phyloP scores from a whole-genome alignment of 306 rosid species.

The Canavalia gladiata region DNA sequence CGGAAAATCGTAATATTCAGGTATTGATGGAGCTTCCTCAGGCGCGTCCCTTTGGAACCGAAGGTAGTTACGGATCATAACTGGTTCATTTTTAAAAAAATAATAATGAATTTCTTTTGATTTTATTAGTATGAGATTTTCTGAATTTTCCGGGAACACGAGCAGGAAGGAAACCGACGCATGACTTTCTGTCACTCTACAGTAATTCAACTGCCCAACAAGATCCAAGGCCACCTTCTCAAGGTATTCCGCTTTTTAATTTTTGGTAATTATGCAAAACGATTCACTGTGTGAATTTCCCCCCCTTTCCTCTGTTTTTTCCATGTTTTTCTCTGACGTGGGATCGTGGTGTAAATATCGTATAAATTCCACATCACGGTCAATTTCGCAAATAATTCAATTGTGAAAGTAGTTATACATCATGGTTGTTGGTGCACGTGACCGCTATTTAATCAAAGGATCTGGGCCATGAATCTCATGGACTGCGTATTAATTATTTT shows the following conservation, averaged over 20 bases:
- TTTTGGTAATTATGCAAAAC: constrained; percentile 43
- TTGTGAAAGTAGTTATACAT: constrained; percentile 51
- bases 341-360: constrained; percentile 46
- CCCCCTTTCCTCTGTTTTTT: not conserved
- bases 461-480: constrained; percentile 67
- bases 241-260: constrained; percentile 65
- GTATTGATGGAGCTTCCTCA: constrained; percentile 91
- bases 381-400: constrained; percentile 46
- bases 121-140: constrained; percentile 6
- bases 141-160: constrained; percentile 29
- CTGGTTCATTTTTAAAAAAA: not conserved
- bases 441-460: constrained; percentile 73
- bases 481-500: constrained; percentile 44
- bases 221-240: constrained; percentile 87
- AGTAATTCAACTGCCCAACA: constrained; percentile 80
- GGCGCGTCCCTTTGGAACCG: constrained; percentile 74
- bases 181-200: constrained; percentile 90
- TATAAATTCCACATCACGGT: constrained; percentile 46
- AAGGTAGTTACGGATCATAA: constrained; percentile 62
- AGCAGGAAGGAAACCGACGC: constrained; percentile 87
- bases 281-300: not conserved
- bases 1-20: constrained; percentile 8
- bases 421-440: constrained; percentile 83
- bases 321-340: constrained; percentile 43
- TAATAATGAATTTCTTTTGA: not conserved